Evolutionary conservation across 108 stramenopile genomes (phyloP).

Genomic region (Discostella pseudostelligera): DNA sequence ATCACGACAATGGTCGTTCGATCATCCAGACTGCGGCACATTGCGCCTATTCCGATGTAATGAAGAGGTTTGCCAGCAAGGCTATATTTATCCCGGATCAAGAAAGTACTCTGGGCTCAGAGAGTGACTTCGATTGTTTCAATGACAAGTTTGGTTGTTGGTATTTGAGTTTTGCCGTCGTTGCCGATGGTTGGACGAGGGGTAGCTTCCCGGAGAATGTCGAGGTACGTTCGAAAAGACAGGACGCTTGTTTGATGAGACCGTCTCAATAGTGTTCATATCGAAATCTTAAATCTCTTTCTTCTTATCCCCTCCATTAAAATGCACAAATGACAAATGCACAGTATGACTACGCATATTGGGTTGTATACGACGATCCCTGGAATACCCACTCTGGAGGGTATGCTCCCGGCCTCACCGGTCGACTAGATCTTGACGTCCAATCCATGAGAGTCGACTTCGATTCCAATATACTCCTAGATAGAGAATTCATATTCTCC

Average conservation of each 20-base stretch:
- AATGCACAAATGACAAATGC: background rate
- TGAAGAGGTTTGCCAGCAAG: slow-evolving; percentile 35
- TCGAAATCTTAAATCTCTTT: too few species aligned
- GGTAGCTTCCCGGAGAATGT: slow-evolving; percentile 23
- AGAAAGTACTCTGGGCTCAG: slow-evolving; percentile 2
- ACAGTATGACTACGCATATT: slow-evolving; percentile 29
- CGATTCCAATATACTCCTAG: slow-evolving; percentile 1
- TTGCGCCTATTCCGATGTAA: slow-evolving; percentile 37
- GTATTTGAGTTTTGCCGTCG: slow-evolving; percentile 31
- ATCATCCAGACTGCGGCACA: slow-evolving; percentile 45
- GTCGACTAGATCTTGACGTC: slow-evolving; percentile 21
- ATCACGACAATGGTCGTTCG: slow-evolving; percentile 23
- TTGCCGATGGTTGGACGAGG: slow-evolving; percentile 24
- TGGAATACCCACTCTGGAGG: slow-evolving; percentile 13
- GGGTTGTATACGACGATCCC: slow-evolving; percentile 17
- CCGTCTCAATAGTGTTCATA: too few species aligned
- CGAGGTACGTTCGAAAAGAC: slow-evolving; percentile 9
- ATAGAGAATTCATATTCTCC: slow-evolving; percentile 11
- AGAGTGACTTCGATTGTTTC: slow-evolving; percentile 29
- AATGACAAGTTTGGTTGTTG: slow-evolving; percentile 35
- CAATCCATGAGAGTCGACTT: slow-evolving; percentile 16
- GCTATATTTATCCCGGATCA: slow-evolving; percentile 36
- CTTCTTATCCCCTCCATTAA: background rate
- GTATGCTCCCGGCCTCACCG: slow-evolving; percentile 13
- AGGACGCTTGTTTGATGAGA: too few species aligned